Conservation (phyloP, 208 protist species). For the Leishmania guyanensis region DNA sequence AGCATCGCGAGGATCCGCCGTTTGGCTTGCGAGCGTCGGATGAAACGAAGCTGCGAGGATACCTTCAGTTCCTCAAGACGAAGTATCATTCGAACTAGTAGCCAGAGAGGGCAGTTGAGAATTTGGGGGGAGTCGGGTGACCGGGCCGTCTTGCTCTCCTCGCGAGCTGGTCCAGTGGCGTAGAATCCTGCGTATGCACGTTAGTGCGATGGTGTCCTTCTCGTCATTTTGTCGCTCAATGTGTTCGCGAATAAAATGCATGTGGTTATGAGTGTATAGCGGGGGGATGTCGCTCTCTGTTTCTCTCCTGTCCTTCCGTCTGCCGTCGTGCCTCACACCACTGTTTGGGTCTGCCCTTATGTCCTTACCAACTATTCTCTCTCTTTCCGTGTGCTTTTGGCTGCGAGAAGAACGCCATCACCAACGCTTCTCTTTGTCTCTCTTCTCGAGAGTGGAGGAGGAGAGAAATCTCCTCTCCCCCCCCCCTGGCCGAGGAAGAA, state of each 20-base stretch:
- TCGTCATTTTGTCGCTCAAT: background rate
- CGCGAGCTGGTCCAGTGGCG: background rate
- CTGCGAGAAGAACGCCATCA: background rate
- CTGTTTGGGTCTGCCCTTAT: background rate
- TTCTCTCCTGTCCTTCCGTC: no score
- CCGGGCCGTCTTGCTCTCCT: background rate
- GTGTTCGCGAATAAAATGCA: background rate
- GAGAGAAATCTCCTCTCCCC: background rate
- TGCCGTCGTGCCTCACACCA: background rate
- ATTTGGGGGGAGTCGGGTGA: background rate
- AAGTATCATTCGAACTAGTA: conserved; percentile 41
- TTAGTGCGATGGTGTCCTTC: background rate
- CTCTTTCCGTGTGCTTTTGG: background rate
- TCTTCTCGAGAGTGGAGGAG: background rate
- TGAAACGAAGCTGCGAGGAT: conserved; percentile 61
- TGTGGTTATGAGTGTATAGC: background rate
- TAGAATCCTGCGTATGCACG: background rate
- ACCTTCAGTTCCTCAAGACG: conserved; percentile 65
- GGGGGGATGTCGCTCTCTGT: background rate
- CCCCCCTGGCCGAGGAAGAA: background rate
- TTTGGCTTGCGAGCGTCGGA: conserved; percentile 78
- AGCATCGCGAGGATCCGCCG: conserved; percentile 50
- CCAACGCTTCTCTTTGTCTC: background rate
- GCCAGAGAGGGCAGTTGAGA: background rate
- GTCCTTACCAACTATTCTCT: background rate